A percentile compares a stretch with the other conserved stretches of the same genome.
Evolutionary conservation across 2,329 filamentous ascomycete genomes (phyloP).

Genomic region (Achaetomium macrosporum): DNA sequence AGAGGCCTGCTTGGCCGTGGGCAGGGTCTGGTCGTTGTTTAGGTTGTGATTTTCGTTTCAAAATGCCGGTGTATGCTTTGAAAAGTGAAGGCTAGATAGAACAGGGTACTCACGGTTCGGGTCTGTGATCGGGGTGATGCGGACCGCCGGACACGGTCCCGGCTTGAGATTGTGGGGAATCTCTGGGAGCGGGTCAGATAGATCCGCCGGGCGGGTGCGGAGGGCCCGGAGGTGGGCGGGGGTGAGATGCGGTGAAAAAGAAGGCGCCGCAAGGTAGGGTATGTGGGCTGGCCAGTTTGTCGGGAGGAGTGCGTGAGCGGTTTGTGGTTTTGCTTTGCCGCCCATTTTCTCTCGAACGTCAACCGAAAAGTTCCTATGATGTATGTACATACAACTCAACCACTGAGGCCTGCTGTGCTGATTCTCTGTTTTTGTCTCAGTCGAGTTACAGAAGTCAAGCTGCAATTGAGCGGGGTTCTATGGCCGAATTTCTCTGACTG

Average conservation of each 20-base stretch:
- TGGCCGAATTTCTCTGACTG: too few species aligned
- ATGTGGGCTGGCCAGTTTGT: constrained; percentile 54
- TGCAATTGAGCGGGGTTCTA: too few species aligned
- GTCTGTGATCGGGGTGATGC: constrained; percentile 47
- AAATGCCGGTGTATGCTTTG: background rate
- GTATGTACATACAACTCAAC: too few species aligned
- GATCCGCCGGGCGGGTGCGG: constrained; percentile 27
- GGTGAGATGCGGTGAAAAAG: constrained; percentile 42
- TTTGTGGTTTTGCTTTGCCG: background rate
- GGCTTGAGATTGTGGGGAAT: constrained; percentile 33
- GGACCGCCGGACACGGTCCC: constrained; percentile 45
- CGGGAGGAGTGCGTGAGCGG: constrained; percentile 28
- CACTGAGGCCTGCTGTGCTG: too few species aligned
- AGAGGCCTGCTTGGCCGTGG: constrained; percentile 53
- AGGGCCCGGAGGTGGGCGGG: constrained; percentile 37
- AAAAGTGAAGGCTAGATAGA: background rate
- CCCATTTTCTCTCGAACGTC: background rate
- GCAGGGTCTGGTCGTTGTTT: constrained; percentile 42
- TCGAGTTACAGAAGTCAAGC: too few species aligned
- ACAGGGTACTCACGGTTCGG: constrained; percentile 29
- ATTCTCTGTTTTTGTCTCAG: too few species aligned
- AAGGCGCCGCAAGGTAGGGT: constrained; percentile 47
- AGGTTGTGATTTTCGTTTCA: background rate
- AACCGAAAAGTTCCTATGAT: background rate
- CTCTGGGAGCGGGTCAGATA: constrained; percentile 20